Percentiles rank a stretch among this genome's conserved stretches.
Conservation (phyloP, 192 early-diverging fungal species). For the Kickxella alabastrina region DNA sequence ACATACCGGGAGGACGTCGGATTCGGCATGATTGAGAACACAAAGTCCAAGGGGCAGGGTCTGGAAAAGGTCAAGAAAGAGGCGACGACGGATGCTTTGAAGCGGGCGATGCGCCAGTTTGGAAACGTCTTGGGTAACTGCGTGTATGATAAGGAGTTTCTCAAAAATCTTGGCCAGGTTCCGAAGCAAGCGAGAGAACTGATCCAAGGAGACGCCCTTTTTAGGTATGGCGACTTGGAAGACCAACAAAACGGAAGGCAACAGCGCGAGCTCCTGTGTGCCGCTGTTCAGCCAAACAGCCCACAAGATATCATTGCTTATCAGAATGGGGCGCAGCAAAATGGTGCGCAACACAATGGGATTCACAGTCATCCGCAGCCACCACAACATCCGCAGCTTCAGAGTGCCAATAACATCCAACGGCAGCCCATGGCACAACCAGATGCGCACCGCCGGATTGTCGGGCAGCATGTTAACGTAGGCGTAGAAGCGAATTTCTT, state of each 20-base stretch:
- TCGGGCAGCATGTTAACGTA: background rate
- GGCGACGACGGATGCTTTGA: slow-evolving; percentile 83
- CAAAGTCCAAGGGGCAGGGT: slow-evolving; percentile 68
- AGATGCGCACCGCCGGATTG: background rate
- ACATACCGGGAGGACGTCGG: slow-evolving; percentile 88
- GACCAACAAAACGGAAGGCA: background rate
- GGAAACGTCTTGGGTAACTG: slow-evolving; percentile 86
- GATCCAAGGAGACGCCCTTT: slow-evolving; percentile 26
- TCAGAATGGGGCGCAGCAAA: background rate
- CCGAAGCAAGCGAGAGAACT: slow-evolving; percentile 32
- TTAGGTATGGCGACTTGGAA: slow-evolving; percentile 30
- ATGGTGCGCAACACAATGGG: too few relatives aligned
- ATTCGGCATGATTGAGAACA: slow-evolving; percentile 76
- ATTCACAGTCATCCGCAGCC: background rate
- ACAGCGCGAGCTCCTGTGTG: too few relatives aligned
- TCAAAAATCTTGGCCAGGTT: slow-evolving; percentile 34
- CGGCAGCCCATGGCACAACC: background rate
- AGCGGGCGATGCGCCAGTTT: slow-evolving; percentile 81
- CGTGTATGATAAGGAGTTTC: slow-evolving; percentile 77
- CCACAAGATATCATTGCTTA: background rate
- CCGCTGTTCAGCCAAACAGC: slow-evolving; percentile 3
- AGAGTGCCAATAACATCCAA: too few relatives aligned
- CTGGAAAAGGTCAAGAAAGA: slow-evolving; percentile 93
- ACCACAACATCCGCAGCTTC: background rate
- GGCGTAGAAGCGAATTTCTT: background rate